phyloP scores from a whole-genome alignment of 192 early-diverging fungal genomes.

The Bifiguratus adelaidae region DNA sequence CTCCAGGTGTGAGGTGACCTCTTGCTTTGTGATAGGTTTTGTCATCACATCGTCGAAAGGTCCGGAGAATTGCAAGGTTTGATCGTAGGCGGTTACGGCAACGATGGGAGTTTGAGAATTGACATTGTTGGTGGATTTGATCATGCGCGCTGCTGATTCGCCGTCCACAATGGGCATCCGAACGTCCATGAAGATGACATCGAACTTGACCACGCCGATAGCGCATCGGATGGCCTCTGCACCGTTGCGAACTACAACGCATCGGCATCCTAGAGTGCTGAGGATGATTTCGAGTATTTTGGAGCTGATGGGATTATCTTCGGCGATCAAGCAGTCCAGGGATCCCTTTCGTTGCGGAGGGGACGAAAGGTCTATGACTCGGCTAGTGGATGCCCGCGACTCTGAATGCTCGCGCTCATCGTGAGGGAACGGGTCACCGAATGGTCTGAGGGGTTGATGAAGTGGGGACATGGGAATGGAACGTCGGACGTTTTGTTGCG shows the following conservation, averaged over 20 bases:
- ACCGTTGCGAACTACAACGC: conserved; percentile 80
- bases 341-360: conserved; percentile 12
- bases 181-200: conserved; percentile 90
- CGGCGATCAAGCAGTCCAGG: conserved; percentile 66
- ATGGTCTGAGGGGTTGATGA: background rate
- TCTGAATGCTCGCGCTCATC: no score
- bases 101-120: conserved; percentile 82
- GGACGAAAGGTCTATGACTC: conserved; percentile 18
- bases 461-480: background rate
- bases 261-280: conserved; percentile 58
- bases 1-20: conserved; percentile 33
- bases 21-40: conserved; percentile 65
- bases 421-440: background rate
- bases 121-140: conserved; percentile 83
- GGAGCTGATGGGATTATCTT: conserved; percentile 84
- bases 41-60: conserved; percentile 60
- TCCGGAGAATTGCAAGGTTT: conserved; percentile 11
- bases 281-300: conserved; percentile 91
- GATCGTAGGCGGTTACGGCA: conserved; percentile 69
- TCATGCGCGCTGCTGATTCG: conserved; percentile 86
- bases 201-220: conserved; percentile 82
- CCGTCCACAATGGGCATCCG: conserved; percentile 90
- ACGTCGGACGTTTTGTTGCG: no score
- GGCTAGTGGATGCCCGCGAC: conserved; percentile 21
- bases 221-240: conserved; percentile 84